Evolutionary conservation across 2,329 filamentous ascomycete species (phyloP).

Genomic region (Penicillium sp.): DNA sequence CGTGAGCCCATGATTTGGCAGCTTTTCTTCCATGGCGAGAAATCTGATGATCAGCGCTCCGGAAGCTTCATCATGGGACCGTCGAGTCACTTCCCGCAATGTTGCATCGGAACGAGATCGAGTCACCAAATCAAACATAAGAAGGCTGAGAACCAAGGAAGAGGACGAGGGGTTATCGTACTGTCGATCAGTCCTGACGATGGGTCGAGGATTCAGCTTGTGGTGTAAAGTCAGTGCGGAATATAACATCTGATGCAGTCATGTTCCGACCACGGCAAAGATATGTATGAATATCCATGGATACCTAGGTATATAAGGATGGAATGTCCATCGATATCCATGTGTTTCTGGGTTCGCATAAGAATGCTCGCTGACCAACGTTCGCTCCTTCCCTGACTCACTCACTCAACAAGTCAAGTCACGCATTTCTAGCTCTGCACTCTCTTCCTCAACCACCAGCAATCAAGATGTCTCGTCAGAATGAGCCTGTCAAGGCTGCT

Average conservation of each 20-base stretch:
- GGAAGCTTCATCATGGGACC: not conserved
- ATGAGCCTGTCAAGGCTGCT: not conserved
- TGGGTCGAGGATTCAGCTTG: not conserved
- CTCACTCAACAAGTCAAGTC: not conserved
- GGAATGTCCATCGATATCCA: too few species aligned
- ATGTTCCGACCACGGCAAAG: not conserved
- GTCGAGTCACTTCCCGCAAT: too few species aligned
- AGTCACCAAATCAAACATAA: too few species aligned
- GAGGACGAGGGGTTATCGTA: too few species aligned
- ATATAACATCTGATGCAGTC: not conserved
- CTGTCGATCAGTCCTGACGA: not conserved
- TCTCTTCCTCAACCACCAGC: not conserved
- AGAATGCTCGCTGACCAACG: not conserved
- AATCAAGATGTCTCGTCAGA: not conserved
- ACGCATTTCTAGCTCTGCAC: not conserved
- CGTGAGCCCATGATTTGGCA: not conserved
- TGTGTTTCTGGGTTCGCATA: too few species aligned
- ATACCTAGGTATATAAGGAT: too few species aligned
- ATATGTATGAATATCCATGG: not conserved
- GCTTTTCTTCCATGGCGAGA: not conserved
- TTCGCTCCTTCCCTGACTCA: not conserved
- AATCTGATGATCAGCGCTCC: not conserved
- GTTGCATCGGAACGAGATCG: too few species aligned
- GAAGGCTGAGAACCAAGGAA: too few species aligned
- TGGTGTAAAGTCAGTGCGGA: not conserved